These are phyloP conservation scores for Psilocybe azurescens DNA, from an alignment of 768 basidiomycete genomes.

Conservation along the genomic window DNA sequence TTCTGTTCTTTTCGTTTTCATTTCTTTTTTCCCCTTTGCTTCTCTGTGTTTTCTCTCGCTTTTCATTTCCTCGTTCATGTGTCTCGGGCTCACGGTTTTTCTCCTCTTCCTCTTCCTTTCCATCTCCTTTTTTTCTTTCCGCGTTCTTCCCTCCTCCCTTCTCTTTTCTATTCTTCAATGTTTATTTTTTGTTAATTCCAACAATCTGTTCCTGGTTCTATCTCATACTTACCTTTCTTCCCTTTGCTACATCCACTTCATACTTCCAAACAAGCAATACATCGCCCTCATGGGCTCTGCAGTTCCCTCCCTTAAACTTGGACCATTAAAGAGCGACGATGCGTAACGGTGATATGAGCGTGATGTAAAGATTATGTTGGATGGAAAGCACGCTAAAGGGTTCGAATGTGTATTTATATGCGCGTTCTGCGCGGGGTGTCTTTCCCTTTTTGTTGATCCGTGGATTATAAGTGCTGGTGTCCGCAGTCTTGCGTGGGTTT, in stretches of 20 bases:
- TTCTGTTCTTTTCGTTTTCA: not conserved
- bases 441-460: not conserved
- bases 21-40: not conserved
- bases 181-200: constrained; percentile 1
- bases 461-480: not conserved
- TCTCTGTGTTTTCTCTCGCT: not conserved
- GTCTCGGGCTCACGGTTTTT: not conserved
- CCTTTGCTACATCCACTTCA: not conserved
- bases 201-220: not conserved
- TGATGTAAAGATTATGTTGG: not conserved
- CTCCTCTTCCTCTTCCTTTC: not conserved
- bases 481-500: not conserved
- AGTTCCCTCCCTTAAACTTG: not conserved
- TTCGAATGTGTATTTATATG: not conserved
- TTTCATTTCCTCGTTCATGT: not conserved
- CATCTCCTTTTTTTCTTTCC: not conserved
- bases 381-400: not conserved
- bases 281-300: constrained; percentile 1
- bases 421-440: not conserved
- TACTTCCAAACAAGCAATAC: not conserved
- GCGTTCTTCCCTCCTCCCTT: not conserved
- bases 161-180: not conserved
- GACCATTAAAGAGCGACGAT: not conserved
- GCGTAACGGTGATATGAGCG: not conserved
- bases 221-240: not conserved